Evolutionary conservation across 2,329 filamentous ascomycete genomes (phyloP).

Genomic region (Alternaria brassicae): DNA sequence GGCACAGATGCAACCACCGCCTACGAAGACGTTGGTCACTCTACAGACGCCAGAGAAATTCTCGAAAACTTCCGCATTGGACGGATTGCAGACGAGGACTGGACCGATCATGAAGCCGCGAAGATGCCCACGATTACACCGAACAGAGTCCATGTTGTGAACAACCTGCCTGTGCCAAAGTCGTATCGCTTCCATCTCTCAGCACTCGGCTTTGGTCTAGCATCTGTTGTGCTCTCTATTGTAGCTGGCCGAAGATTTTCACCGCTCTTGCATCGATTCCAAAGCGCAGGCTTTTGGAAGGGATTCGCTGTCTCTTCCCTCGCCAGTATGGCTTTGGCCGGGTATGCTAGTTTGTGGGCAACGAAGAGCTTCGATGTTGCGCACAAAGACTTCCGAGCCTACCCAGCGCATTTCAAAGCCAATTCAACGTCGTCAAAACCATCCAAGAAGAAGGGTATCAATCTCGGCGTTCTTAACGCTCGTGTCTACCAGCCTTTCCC

Average conservation of each 20-base stretch:
- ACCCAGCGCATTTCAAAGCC: conserved; percentile 21
- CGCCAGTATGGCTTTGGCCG: conserved; percentile 12
- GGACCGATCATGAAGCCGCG: conserved; percentile 38
- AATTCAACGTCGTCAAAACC: conserved; percentile 13
- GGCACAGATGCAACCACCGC: conserved; percentile 55
- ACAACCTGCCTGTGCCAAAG: conserved; percentile 23
- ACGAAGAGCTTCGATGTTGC: conserved; percentile 21
- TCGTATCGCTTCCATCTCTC: conserved; percentile 8
- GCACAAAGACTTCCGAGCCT: conserved; percentile 22
- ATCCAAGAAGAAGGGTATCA: conserved; percentile 21
- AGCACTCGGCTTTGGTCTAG: conserved; percentile 11
- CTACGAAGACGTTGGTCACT: conserved; percentile 57
- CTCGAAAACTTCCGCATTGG: conserved; percentile 49
- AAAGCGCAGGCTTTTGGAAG: conserved; percentile 20
- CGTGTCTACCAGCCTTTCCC: conserved; percentile 58
- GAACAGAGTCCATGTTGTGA: conserved; percentile 13
- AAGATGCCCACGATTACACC: conserved; percentile 45
- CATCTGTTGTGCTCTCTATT: conserved; percentile 9
- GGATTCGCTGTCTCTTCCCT: conserved; percentile 21
- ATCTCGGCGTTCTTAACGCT: conserved; percentile 59
- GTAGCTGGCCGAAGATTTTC: conserved; percentile 16
- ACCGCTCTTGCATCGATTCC: conserved; percentile 13
- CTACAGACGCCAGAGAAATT: conserved; percentile 55
- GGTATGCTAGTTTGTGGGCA: conserved; percentile 17
- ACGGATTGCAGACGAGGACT: conserved; percentile 22